Evolutionary conservation across 495 filamentous ascomycete genomes (phyloP), one percentile per base, ranked within the genome.

Genomic region (Penicillium cataractarum): DNA sequence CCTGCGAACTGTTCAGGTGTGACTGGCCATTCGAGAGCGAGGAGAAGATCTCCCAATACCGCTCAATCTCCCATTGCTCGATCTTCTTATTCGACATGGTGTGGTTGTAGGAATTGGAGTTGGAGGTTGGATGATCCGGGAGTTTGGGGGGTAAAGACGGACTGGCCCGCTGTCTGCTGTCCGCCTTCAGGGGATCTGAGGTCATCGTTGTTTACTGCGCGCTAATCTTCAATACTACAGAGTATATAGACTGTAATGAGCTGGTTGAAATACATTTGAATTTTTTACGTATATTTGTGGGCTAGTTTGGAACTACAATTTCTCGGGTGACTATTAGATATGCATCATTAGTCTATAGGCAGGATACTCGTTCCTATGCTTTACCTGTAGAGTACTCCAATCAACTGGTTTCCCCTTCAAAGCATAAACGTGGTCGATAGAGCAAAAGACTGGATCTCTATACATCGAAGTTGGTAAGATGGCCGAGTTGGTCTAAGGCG

Each of bases 11-110:
- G 55, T 90, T 95, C 37, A 99, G 83, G 76, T 88, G 91, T 69
- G 89, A 82, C 64, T 90, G 89, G 75, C 93, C 94, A 76, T 90
- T 89, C 49, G 81, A 62, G 57, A 97, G 84, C 37, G 92, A 87
- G 57, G 90, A 84, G 80, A 99, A 99, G 76, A 99, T 98, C 81
- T 98, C 96, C 95, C 95, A 99, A 79, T 98, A 99, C 59, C 93
- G 92, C 71, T 97, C 92, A 69, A 99, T 90, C 76, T 99, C 96
- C 80, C 90, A 90, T 74, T 95, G 88, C 69, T 97, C 93, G 75
- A 98, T 98, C 67, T 87, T 87, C 76, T 91, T 90, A 68, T 78
- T 79, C 13, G 92, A 87, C 84, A 92, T 90, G 76, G 78, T 86
- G 48, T 42, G 33, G 57, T 55, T 48, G 59, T 61, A 37, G n/a